Evolutionary conservation across 2,329 filamentous ascomycete genomes (phyloP).

Genomic region (Arachnomyces sp.): DNA sequence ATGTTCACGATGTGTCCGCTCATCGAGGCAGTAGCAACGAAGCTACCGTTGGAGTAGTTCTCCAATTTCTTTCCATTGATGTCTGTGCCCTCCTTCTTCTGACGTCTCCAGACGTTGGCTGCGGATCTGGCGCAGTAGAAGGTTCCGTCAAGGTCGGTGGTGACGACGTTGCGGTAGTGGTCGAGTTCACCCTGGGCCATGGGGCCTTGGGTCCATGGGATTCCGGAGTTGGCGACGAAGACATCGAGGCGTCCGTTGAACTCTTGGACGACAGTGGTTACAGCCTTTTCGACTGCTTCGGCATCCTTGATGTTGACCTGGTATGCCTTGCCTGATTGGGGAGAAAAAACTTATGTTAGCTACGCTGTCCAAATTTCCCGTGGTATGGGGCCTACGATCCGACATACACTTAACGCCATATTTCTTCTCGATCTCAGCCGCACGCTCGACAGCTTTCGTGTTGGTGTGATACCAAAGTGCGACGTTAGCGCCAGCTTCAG

Average conservation of each 20-base stretch:
- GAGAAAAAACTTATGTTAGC: neutral
- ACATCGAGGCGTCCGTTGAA: slow-evolving; percentile 68
- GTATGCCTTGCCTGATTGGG: slow-evolving; percentile 40
- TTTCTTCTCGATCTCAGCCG: slow-evolving; percentile 54
- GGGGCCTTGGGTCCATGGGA: slow-evolving; percentile 62
- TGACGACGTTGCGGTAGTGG: slow-evolving; percentile 59
- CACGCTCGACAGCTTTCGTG: slow-evolving; percentile 53
- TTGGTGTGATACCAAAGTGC: slow-evolving; percentile 67
- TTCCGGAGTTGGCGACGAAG: slow-evolving; percentile 71
- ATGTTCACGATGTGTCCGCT: slow-evolving; percentile 70
- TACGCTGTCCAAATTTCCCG: neutral
- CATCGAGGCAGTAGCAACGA: slow-evolving; percentile 73
- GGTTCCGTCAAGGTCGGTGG: slow-evolving; percentile 65
- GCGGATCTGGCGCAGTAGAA: slow-evolving; percentile 69
- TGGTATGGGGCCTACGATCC: neutral
- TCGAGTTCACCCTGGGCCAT: slow-evolving; percentile 58
- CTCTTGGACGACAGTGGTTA: slow-evolving; percentile 44
- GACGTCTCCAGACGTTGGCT: slow-evolving; percentile 59
- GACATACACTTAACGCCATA: slow-evolving; percentile 60
- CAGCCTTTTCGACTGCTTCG: slow-evolving; percentile 32
- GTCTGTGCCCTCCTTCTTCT: slow-evolving; percentile 59
- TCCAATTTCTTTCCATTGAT: slow-evolving; percentile 54
- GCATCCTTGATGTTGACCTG: slow-evolving; percentile 39
- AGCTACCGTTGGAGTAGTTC: slow-evolving; percentile 56
- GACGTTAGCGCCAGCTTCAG: slow-evolving; percentile 64